Evolutionary conservation across 495 filamentous ascomycete genomes (phyloP), one percentile per base, ranked within the genome.

Genomic region (Hypoxylon fuscum): DNA sequence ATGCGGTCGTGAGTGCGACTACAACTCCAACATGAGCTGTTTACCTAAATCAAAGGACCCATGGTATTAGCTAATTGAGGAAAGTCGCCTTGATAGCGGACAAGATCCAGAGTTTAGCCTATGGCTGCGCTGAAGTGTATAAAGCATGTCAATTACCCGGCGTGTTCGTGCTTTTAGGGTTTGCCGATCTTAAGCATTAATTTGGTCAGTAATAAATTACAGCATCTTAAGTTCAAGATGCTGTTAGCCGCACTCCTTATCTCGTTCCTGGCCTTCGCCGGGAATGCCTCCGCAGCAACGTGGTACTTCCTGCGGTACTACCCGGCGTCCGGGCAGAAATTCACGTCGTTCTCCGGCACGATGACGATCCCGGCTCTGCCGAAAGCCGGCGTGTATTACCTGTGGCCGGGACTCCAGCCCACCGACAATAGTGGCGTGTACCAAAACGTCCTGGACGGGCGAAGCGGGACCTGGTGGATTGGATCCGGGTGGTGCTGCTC

Each of bases 391-490:
- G 57, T 59, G 15, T 79, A 77, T 32, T 80, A 78, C 35, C 73
- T 79, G 18, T 76, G 74, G 76, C 76, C 76, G 2, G 77, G 78
- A 2, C 70, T 79, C 7, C 72, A 79, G 45, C 72, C 75, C 1
- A 74, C 71, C 3, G 77, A 74, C 42, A 73, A 74, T 27, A 74
- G 55, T 17, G 77, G 76, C 14, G 75, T 79, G 3, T 78, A 77
- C 23, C 75, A 78, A 46, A 72, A 73, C 15, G 78, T 78, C 4
- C 68, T 79, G 5, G 77, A 78, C 47, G 74, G 77, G 5, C 62
- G 76, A 1, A 72, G 63, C 10, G 75, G 76, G 8, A 75, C 71
- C 4, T 78, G 77, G 77, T 77, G 76, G 75, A 76, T 80, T 42
- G 74, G 72, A 5, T 67, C 64, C 14, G 76, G 78, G 6, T 80